Base-by-base conservation (phyloP, 345 rosid genomes). In the Salix viminalis region DNA sequence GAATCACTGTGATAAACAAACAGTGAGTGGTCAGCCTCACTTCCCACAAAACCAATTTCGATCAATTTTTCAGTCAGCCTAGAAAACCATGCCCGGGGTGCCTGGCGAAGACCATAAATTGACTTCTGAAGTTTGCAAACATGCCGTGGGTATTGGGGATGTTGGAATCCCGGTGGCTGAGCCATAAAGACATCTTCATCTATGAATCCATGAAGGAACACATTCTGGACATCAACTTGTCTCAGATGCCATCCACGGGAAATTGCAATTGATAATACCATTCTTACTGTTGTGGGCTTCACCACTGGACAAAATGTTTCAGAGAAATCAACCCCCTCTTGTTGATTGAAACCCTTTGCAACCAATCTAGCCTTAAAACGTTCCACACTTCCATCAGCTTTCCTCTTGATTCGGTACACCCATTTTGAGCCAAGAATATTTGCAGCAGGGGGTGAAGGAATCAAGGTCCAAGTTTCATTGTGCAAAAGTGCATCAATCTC, bases 11-110 rank as follows among this genome's bases (percentile, higher is more conserved):
- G 3, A 65, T 65, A 65, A 6, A 65, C 7, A 16, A 16, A 13
- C 0, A 65, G 12, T 0, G 23, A 65, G 0, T 28, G 37, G 32
- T 16, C 5, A 1, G 10, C 8, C 11, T 7, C 3, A 65, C 36
- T 24, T 15, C 9, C 8, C 0, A 28, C 0, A 32, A 65, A 65
- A 0, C 37, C 68, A 5, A 65, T 6, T 0, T 7, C 0, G 0
- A 0, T 30, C 32, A 65, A 1, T 0, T 24, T 11, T 0, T 32
- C n/a, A n/a, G n/a, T n/a, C n/a, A n/a, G n/a, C n/a, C 39, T 0
- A 1, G 34, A 30, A 14, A 24, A 32, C 39, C 68, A 65, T 6
- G 41, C 68, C 0, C 6, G 4, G 7, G 37, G 58, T 13, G 76
- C 58, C 5, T 73, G 60, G 8, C 28, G 28, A 9, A 73, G 56